Conservation (phyloP, 2,329 filamentous ascomycete species). For the Thielaviopsis cerberus region DNA sequence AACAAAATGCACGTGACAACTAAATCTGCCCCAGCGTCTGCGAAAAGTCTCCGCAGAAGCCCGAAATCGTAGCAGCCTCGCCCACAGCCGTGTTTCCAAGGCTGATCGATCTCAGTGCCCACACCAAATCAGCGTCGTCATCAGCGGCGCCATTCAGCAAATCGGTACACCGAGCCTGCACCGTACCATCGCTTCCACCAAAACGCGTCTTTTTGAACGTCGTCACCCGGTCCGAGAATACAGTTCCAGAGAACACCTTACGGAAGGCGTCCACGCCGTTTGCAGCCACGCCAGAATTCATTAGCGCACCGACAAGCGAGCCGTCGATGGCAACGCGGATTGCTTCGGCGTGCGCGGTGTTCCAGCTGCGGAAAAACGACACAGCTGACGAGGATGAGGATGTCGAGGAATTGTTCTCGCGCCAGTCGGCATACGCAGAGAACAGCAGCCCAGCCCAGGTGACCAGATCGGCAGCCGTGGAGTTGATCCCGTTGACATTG, state of each 20-base stretch:
- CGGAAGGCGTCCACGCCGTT: not conserved
- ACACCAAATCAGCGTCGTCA: not conserved
- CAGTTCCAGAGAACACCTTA: not conserved
- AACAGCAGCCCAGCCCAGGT: slow-evolving; percentile 6
- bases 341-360: not conserved
- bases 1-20: not conserved
- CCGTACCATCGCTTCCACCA: not conserved
- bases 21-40: slow-evolving; percentile 1
- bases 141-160: not conserved
- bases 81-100: not conserved
- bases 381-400: slow-evolving; percentile 3
- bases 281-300: not conserved
- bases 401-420: slow-evolving; percentile 1
- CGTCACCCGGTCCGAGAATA: not conserved
- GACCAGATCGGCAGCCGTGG: slow-evolving; percentile 4
- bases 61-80: not conserved
- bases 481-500: slow-evolving; percentile 1
- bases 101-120: slow-evolving; percentile 1
- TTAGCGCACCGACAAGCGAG: slow-evolving; percentile 1
- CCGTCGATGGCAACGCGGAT: slow-evolving; percentile 5
- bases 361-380: slow-evolving; percentile 3
- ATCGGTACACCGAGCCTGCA: not conserved
- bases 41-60: slow-evolving; percentile 7
- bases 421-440: slow-evolving; percentile 4
- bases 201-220: slow-evolving; percentile 3